Evolutionary conservation across 202 grass and related monocot genomes (phyloP), one percentile per base, ranked within the genome.

Genomic region (Hordeum pubiflorum): DNA sequence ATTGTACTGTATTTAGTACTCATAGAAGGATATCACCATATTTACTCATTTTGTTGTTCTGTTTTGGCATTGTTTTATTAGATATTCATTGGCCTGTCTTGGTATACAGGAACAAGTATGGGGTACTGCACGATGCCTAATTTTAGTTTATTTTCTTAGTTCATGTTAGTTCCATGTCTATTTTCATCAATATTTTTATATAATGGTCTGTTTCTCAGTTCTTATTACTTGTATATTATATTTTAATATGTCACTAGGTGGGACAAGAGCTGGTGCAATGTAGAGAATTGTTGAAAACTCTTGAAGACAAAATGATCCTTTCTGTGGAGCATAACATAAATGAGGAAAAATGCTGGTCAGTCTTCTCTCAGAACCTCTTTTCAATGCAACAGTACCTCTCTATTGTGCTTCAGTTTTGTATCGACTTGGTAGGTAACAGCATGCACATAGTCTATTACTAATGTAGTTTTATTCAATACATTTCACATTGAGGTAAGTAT

Each of bases 191-290:
- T 46, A 26, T 29, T 77, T 9, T 48, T 6, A 20, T 63, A 76
- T 20, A 64, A 57, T 14, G 62, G 0, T 67, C 6, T 82, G 50
- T 77, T 54, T 46, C 68, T 15, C 22, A 71, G 7, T 71, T 71
- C 11, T 9, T 39, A 60, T 69, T 71, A 22, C 2, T 10, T 10
- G 76, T 71, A 13, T 74, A 34, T 48, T 74, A 34, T 74, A 34
- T 79, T 82, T 33, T 41, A 41, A 74, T 65, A 65, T 29, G 78
- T 50, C 60, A 41, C 65, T 75, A 97, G 93, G 84, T 82, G 44
- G 80, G 72, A 58, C 86, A 81, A 81, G 84, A 97, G n/a, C 66
- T 97, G 79, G 79, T 59, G 20, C 78, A 50, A 62, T 91, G 43
- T 77, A 74, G 60, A 89, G 93, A 86, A 87, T 71, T 79, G 70